phyloP scores from a whole-genome alignment of 2,329 filamentous ascomycete species.

The Colletotrichum eleusines region DNA sequence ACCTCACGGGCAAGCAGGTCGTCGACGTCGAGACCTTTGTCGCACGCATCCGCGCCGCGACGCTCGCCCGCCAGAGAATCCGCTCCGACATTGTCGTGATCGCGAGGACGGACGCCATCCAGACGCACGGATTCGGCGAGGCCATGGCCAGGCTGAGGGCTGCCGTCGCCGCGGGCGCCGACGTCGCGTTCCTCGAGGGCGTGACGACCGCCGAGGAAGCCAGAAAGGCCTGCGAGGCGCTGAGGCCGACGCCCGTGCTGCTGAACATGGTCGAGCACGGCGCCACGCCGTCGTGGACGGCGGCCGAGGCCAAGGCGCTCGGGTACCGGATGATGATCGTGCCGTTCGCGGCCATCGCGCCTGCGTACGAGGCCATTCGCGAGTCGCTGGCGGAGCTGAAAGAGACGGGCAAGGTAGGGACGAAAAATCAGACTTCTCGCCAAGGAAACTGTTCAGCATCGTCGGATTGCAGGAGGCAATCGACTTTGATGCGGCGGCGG shows the following conservation, averaged over 20 bases:
- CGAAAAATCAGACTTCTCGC: conserved; percentile 58
- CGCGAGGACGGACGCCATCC: conserved; percentile 72
- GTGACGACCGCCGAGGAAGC: conserved; percentile 64
- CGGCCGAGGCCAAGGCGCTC: conserved; percentile 64
- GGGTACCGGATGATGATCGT: conserved; percentile 72
- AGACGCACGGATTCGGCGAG: conserved; percentile 68
- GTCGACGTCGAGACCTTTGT: conserved; percentile 64
- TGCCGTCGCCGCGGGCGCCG: conserved; percentile 67
- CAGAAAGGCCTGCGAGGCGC: conserved; percentile 56
- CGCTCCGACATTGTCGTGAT: conserved; percentile 73
- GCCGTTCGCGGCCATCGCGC: conserved; percentile 62
- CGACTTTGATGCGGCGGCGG: conserved; percentile 56
- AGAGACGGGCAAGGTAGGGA: conserved; percentile 52
- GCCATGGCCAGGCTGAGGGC: conserved; percentile 62
- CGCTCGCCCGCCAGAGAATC: conserved; percentile 59
- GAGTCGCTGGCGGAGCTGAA: conserved; percentile 54
- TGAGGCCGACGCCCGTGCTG: conserved; percentile 64
- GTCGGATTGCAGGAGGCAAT: conserved; percentile 65
- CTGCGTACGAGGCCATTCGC: conserved; percentile 58
- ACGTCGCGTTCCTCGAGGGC: conserved; percentile 72
- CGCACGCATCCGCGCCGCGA: conserved; percentile 69
- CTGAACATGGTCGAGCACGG: conserved; percentile 71
- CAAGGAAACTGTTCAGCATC: conserved; percentile 62
- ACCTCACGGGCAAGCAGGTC: conserved; percentile 71
- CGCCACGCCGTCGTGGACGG: conserved; percentile 64